Base-by-base conservation (phyloP, 164 flowering plant genomes). In the Stephania cephalantha region DNA sequence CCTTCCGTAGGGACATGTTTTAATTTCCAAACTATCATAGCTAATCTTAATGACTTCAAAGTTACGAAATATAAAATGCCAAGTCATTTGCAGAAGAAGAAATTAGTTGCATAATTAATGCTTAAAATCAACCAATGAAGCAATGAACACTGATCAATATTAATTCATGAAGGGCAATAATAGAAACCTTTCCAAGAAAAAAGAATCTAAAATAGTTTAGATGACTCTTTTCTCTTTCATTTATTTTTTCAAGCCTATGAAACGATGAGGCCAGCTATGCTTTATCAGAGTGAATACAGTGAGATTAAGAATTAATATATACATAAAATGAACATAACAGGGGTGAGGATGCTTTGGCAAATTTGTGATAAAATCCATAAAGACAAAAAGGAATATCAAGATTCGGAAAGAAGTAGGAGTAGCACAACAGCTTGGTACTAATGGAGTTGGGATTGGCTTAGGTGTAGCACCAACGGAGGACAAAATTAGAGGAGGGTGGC, bases 11-110 rank as follows among this genome's bases (percentile, higher is more conserved):
- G 72, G 80, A 76, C 45, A 30, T 50, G 53, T 73, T 75, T 86
- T 87, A 79, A 83, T 78, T 13, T 83, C 87, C 66, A 88, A 85
- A 81, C 73, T 82, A 35, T 83, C 89, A 79, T 76, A 84, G 8
- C 78, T 50, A 3, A 87, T 70, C 90, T 88, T 79, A 73, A 50
- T 69, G 82, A 77, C 55, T 73, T 4, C 64, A 73, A 11, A 22
- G 48, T 13, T 35, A 68, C 11, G 1, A 48, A 75, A 46, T 46
- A 58, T 10, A 55, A 53, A 0, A 67, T 52, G 12, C 13, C 22
- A 11, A 69, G 70, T 45, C 52, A 71, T 22, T 20, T 8, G 72
- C 18, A 75, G 17, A 2, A 66, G 52, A 78, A 58, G 13, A 73
- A 68, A 17, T 25, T 7, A 30, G n/a, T n/a, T 42, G 67, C 13